phyloP scores from a whole-genome alignment of 2,329 filamentous ascomycete genomes.

The Colletotrichum gloeosporioides region DNA sequence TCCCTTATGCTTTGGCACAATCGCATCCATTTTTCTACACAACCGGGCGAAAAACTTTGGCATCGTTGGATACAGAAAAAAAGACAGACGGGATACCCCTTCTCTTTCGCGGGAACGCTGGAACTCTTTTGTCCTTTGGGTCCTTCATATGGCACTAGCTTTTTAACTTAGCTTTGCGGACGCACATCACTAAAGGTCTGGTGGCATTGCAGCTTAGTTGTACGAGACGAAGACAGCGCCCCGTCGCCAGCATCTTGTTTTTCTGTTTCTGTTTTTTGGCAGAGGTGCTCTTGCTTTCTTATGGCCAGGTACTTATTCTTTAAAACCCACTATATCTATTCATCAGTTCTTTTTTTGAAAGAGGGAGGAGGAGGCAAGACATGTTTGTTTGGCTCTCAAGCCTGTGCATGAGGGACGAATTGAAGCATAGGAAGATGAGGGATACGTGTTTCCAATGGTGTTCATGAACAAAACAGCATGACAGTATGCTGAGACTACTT shows the following conservation, averaged over 20 bases:
- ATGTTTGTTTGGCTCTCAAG: not conserved
- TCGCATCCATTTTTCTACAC: not conserved
- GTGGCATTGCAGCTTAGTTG: conserved; percentile 1
- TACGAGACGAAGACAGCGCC: not conserved
- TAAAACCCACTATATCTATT: not conserved
- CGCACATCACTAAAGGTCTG: not conserved
- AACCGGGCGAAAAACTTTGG: not conserved
- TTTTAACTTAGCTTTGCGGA: not conserved
- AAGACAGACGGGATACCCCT: conserved; percentile 1
- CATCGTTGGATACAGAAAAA: conserved; percentile 5
- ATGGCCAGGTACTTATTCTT: not conserved
- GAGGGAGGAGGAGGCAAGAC: not conserved
- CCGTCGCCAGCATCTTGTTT: not conserved
- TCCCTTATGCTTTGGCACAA: not conserved
- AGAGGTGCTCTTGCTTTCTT: not conserved
- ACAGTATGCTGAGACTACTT: not conserved
- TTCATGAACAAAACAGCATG: conserved; percentile 5
- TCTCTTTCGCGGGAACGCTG: not conserved
- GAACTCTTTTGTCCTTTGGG: not conserved
- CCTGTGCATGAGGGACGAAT: not conserved
- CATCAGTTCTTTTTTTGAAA: not conserved
- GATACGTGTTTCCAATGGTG: not conserved
- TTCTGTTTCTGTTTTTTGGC: not conserved
- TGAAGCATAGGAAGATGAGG: not conserved
- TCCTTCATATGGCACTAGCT: not conserved